Percentiles rank a stretch among this genome's conserved stretches.
Conservation (phyloP, 2,329 filamentous ascomycete species). For the Fusarium sp. region DNA sequence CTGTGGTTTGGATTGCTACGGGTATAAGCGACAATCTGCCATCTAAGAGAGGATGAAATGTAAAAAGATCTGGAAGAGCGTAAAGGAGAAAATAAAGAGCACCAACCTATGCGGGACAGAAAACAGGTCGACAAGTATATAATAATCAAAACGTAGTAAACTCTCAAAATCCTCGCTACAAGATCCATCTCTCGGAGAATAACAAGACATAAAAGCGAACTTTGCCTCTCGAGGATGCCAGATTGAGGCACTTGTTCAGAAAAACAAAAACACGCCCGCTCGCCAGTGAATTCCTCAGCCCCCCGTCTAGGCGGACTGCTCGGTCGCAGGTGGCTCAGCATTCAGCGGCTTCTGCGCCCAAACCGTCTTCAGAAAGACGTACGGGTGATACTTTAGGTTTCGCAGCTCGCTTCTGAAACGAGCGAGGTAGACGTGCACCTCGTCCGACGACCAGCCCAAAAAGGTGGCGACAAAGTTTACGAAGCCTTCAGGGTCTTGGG, state of each 20-base stretch:
- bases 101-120: neutral
- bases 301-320: neutral
- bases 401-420: neutral
- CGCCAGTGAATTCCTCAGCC: neutral
- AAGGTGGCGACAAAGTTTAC: neutral
- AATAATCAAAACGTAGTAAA: neutral
- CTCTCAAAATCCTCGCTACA: neutral
- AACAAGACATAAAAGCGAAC: neutral
- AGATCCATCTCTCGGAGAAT: neutral
- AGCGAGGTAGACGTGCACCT: neutral
- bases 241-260: neutral
- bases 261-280: neutral
- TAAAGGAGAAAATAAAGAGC: neutral
- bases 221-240: neutral
- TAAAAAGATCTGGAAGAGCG: neutral
- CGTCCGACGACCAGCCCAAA: neutral
- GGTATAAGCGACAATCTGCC: neutral
- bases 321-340: neutral
- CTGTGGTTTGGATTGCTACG: neutral
- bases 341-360: neutral
- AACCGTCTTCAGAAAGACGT: neutral
- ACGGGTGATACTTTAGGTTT: neutral
- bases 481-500: neutral
- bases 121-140: neutral
- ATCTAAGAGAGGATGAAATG: neutral